Evolutionary conservation across 1,284 basidiomycete genomes (phyloP).

Genomic region (Abortiporus biennis): DNA sequence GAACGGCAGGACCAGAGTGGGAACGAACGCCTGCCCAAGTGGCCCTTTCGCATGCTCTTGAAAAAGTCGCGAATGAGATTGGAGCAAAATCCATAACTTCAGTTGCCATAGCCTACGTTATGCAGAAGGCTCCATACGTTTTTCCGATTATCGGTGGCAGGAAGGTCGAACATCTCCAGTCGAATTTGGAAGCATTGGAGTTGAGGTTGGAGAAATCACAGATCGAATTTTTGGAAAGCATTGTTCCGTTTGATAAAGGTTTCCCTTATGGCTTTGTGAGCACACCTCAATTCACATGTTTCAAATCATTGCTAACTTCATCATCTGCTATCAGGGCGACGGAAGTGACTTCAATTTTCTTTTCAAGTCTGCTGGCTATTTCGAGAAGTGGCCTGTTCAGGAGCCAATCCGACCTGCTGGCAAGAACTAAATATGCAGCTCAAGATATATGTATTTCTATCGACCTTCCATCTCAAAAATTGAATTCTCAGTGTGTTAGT

Average conservation of each 20-base stretch:
- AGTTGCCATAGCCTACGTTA: slow-evolving; percentile 40
- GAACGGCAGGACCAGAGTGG: slow-evolving; percentile 26
- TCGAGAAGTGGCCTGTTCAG: slow-evolving; percentile 12
- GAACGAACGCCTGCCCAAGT: slow-evolving; percentile 34
- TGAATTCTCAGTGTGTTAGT: no score
- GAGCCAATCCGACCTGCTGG: slow-evolving; percentile 13
- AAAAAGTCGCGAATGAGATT: slow-evolving; percentile 40
- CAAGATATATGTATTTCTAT: no score
- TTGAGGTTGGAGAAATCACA: slow-evolving; percentile 34
- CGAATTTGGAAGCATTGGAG: slow-evolving; percentile 39
- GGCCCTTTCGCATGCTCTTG: slow-evolving; percentile 35
- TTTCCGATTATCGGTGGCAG: slow-evolving; percentile 37
- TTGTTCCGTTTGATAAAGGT: slow-evolving; percentile 32
- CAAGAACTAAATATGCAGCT: no score
- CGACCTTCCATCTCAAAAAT: no score
- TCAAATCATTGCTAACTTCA: neutral
- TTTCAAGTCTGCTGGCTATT: slow-evolving; percentile 11
- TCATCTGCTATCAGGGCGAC: slow-evolving; percentile 8
- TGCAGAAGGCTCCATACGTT: slow-evolving; percentile 38
- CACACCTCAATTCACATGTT: slow-evolving; percentile 3
- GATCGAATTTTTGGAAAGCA: slow-evolving; percentile 33
- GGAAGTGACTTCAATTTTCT: slow-evolving; percentile 7
- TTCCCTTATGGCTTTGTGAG: slow-evolving; percentile 36
- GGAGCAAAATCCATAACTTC: slow-evolving; percentile 23
- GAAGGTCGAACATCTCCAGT: slow-evolving; percentile 38